phyloP scores from a whole-genome alignment of 345 rosid genomes.

The Ailanthus altissimus region DNA sequence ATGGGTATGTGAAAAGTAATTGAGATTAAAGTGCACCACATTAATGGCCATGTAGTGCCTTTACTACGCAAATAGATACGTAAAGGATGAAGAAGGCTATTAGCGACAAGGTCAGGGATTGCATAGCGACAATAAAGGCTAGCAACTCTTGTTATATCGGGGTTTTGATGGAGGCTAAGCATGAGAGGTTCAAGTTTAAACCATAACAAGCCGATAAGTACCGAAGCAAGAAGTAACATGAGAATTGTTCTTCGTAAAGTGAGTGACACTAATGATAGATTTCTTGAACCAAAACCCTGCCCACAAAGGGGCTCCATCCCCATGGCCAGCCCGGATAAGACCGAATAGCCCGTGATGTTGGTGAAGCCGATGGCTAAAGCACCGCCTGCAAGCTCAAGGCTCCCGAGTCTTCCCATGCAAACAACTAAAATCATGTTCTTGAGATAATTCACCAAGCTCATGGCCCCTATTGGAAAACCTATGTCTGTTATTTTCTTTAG shows the following conservation, averaged over 20 bases:
- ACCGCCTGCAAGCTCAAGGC: constrained; percentile 91
- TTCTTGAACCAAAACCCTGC: constrained; percentile 83
- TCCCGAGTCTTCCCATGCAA: constrained; percentile 87
- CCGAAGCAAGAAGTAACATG: constrained; percentile 59
- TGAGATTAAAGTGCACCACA: constrained; percentile 73
- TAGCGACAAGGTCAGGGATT: constrained; percentile 78
- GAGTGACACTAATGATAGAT: constrained; percentile 45
- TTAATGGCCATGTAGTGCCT: constrained; percentile 84
- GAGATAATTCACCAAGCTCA: constrained; percentile 67
- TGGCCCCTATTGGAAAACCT: constrained; percentile 72
- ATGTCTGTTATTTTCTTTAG: constrained; percentile 60
- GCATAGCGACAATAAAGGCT: constrained; percentile 62
- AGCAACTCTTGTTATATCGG: constrained; percentile 64
- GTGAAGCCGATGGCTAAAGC: constrained; percentile 90
- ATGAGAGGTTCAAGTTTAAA: constrained; percentile 65
- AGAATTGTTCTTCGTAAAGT: constrained; percentile 64
- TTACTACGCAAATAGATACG: constrained; percentile 82
- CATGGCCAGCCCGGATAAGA: constrained; percentile 80
- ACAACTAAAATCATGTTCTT: constrained; percentile 76
- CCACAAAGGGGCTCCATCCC: constrained; percentile 95
- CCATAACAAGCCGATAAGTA: constrained; percentile 73
- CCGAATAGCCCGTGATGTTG: constrained; percentile 90
- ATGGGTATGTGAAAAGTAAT: constrained; percentile 63
- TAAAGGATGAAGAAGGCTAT: constrained; percentile 75
- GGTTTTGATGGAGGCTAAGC: constrained; percentile 64